Evolutionary conservation across 371 early-diverging fungal genomes (phyloP).

Genomic region (Mucor sp.): DNA sequence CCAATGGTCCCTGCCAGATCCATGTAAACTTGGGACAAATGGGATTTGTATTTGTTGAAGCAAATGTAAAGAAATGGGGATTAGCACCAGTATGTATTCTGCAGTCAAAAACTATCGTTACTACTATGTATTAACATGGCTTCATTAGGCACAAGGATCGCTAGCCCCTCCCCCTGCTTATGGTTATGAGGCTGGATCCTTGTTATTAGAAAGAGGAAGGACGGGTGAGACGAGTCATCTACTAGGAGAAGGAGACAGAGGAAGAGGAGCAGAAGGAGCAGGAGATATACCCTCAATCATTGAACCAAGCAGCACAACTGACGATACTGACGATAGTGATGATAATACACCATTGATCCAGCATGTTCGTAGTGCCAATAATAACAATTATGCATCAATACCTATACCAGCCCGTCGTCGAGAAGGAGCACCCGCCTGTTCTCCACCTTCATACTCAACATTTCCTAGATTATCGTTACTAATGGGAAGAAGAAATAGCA

Average conservation of each 20-base stretch:
- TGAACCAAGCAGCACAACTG: neutral
- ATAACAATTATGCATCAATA: constrained; percentile 8
- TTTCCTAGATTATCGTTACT: constrained; percentile 8
- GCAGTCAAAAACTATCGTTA: too few relatives aligned
- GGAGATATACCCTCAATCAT: neutral
- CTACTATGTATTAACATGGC: too few relatives aligned
- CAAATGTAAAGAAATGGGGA: constrained; percentile 84
- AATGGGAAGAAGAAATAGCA: constrained; percentile 4
- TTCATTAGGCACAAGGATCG: constrained; percentile 50
- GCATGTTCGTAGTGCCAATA: constrained; percentile 2
- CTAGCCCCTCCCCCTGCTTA: constrained; percentile 72
- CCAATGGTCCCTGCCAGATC: constrained; percentile 64
- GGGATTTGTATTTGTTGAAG: constrained; percentile 74
- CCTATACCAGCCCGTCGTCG: constrained; percentile 2
- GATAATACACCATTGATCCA: constrained; percentile 29
- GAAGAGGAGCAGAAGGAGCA: neutral
- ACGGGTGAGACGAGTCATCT: constrained; percentile 21
- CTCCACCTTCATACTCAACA: constrained; percentile 28
- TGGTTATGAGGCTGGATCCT: constrained; percentile 42
- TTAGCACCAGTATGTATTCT: constrained; percentile 57
- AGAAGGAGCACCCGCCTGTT: neutral
- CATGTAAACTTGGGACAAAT: constrained; percentile 67
- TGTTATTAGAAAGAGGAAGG: constrained; percentile 28
- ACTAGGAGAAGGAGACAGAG: neutral
- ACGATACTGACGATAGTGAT: constrained; percentile 12